These are phyloP conservation scores for Tolypocladium nubicola DNA, from an alignment of 2,329 filamentous ascomycete species.

Conservation along the genomic window DNA sequence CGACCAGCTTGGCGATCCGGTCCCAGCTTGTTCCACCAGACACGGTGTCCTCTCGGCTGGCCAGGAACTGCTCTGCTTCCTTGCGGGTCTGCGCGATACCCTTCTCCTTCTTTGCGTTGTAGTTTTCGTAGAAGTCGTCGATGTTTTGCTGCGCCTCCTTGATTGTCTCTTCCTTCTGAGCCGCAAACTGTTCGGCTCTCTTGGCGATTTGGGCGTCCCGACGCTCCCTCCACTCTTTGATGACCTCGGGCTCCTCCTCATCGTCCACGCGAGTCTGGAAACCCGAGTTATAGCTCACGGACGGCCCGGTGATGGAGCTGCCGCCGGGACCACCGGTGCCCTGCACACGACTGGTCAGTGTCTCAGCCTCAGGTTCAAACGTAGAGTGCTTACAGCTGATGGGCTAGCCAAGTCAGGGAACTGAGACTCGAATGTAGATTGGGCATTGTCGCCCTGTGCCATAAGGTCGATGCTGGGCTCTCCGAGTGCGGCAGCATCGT, in stretches of 20 bases:
- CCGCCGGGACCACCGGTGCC: constrained; percentile 17
- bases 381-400: constrained; percentile 18
- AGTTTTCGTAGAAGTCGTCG: constrained; percentile 99
- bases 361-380: neutral
- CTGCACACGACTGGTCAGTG: constrained; percentile 10
- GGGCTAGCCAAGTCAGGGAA: constrained; percentile 66
- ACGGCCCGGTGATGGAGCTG: constrained; percentile 58
- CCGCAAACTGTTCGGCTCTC: constrained; percentile 72
- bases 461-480: constrained; percentile 62
- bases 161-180: constrained; percentile 76
- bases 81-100: constrained; percentile 75
- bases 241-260: constrained; percentile 80
- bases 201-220: constrained; percentile 75
- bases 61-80: constrained; percentile 89
- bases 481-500: constrained; percentile 56
- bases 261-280: constrained; percentile 47
- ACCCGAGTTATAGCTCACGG: constrained; percentile 51
- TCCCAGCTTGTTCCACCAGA: constrained; percentile 97
- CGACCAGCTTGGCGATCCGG: constrained; percentile 94
- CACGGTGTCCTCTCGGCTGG: constrained; percentile 80
- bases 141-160: constrained; percentile 88
- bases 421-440: constrained; percentile 65
- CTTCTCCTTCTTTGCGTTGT: constrained; percentile 98
- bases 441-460: constrained; percentile 48
- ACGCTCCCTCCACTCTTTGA: constrained; percentile 85